These are phyloP conservation scores for Oenanthe javanica DNA, from an alignment of 140 eudicot species.

Conservation along the genomic window DNA sequence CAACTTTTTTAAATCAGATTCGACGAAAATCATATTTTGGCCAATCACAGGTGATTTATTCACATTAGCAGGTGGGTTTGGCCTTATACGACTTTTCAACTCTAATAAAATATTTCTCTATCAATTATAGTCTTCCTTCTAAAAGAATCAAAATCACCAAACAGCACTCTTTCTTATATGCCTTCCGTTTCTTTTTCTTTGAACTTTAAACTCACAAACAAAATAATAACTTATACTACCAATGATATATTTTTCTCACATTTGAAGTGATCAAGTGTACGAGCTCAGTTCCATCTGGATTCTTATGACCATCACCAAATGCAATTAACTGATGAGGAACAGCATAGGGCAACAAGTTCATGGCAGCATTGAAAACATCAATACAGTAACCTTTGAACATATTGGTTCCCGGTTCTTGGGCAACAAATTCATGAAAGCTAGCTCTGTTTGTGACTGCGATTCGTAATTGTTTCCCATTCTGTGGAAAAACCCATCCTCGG, in stretches of 20 bases:
- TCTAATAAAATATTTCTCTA: background rate
- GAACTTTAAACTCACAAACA: background rate
- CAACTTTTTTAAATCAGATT: background rate
- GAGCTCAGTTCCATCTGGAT: slow-evolving; percentile 59
- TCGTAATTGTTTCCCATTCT: slow-evolving; percentile 46
- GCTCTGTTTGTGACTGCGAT: slow-evolving; percentile 66
- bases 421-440: slow-evolving; percentile 65
- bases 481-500: slow-evolving; percentile 92
- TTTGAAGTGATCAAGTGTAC: slow-evolving; percentile 48
- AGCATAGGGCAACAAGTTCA: slow-evolving; percentile 65
- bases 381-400: slow-evolving; percentile 64
- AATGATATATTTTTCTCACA: slow-evolving; percentile 27
- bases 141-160: background rate
- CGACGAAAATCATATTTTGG: background rate
- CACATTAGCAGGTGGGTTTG: background rate
- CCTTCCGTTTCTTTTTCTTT: background rate
- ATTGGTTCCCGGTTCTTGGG: slow-evolving; percentile 21
- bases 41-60: background rate
- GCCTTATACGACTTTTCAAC: background rate
- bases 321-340: slow-evolving; percentile 58
- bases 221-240: background rate
- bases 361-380: slow-evolving; percentile 73
- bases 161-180: background rate
- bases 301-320: slow-evolving; percentile 59
- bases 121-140: background rate